Conservation (phyloP, 352 stramenopile genomes). For the Pythium insidiosum region DNA sequence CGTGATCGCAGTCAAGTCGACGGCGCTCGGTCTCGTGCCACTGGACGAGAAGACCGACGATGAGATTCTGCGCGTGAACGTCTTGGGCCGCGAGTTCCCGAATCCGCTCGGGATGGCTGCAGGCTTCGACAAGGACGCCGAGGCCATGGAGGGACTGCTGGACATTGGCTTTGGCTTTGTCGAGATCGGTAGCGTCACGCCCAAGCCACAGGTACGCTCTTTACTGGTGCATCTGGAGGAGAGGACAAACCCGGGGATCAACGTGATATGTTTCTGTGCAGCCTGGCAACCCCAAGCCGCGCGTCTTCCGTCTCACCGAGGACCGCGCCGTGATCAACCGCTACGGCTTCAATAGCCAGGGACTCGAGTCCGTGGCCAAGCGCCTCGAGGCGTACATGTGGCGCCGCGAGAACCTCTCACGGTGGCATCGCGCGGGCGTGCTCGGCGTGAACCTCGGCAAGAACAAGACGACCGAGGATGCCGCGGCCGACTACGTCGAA, state of each 20-base stretch:
- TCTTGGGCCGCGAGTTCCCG: constrained; percentile 70
- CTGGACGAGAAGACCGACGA: constrained; percentile 47
- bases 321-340: constrained; percentile 96
- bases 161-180: constrained; percentile 40
- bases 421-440: constrained; percentile 55
- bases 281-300: constrained; percentile 92
- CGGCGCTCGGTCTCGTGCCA: constrained; percentile 66
- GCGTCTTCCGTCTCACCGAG: constrained; percentile 94
- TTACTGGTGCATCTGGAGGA: too few species aligned
- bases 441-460: constrained; percentile 98
- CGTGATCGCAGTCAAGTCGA: constrained; percentile 69
- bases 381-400: constrained; percentile 55
- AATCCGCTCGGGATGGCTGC: constrained; percentile 95
- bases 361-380: constrained; percentile 70
- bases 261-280: constrained; percentile 11
- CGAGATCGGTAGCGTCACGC: constrained; percentile 79
- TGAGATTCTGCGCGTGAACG: constrained; percentile 38
- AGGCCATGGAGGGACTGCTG: constrained; percentile 90
- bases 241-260: too few species aligned
- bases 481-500: constrained; percentile 83
- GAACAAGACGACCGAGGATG: constrained; percentile 91
- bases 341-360: constrained; percentile 97
- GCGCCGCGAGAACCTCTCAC: constrained; percentile 20
- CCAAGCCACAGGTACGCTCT: constrained; percentile 82
- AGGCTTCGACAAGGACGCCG: constrained; percentile 97